These are phyloP conservation scores for Hibiscus tridactylites DNA, from an alignment of 345 rosid genomes.

Conservation along the genomic window DNA sequence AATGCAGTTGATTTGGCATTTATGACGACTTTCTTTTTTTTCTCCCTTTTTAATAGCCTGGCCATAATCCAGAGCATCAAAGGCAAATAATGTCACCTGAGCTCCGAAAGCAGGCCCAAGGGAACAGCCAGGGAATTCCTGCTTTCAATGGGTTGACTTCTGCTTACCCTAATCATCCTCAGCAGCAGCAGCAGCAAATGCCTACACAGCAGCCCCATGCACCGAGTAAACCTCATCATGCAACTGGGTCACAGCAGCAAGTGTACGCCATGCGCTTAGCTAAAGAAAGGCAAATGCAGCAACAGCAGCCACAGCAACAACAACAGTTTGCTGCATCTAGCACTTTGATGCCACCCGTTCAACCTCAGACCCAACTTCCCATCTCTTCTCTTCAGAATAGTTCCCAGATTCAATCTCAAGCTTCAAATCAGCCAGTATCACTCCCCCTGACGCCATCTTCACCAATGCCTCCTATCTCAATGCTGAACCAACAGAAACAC, in stretches of 20 bases:
- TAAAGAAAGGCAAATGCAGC: conserved; percentile 74
- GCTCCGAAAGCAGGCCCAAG: conserved; percentile 74
- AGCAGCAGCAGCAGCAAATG: conserved; percentile 26
- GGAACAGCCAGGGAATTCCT: conserved; percentile 33
- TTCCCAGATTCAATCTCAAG: conserved; percentile 59
- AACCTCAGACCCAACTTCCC: conserved; percentile 62
- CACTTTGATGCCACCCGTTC: conserved; percentile 51
- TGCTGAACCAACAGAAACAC: conserved; percentile 56
- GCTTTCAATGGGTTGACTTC: conserved; percentile 63
- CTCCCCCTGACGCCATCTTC: conserved; percentile 43
- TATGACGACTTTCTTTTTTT: background rate
- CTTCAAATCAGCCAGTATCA: conserved; percentile 49
- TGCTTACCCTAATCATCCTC: conserved; percentile 63
- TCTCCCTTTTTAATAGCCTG: conserved; percentile 31
- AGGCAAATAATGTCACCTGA: conserved; percentile 52
- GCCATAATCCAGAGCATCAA: conserved; percentile 45
- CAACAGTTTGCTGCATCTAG: conserved; percentile 53
- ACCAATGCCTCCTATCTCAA: conserved; percentile 46
- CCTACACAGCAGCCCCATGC: conserved; percentile 31
- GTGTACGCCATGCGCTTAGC: conserved; percentile 49
- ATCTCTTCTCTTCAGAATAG: conserved; percentile 59
- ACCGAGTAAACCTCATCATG: conserved; percentile 44
- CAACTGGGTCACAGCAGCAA: conserved; percentile 49
- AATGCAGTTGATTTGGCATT: background rate
- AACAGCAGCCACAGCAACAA: conserved; percentile 59